These are phyloP conservation scores for Trichoderma arundinaceum DNA, from an alignment of 2,329 filamentous ascomycete genomes.

Conservation along the genomic window DNA sequence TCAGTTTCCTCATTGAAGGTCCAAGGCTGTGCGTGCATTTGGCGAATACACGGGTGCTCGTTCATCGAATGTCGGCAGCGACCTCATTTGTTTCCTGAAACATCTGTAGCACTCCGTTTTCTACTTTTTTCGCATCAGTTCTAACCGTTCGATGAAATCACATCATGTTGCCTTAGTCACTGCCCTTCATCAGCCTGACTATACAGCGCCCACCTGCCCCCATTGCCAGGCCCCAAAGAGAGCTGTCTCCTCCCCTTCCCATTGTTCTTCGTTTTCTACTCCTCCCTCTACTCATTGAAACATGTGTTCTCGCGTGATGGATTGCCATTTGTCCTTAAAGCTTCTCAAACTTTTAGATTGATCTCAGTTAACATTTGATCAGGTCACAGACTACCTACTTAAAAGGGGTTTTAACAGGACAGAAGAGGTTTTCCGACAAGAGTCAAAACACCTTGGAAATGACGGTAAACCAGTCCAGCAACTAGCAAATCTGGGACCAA, in stretches of 20 bases:
- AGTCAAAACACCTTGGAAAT: conserved; percentile 81
- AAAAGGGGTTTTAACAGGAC: conserved; percentile 95
- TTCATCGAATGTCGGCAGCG: background rate
- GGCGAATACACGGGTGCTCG: background rate
- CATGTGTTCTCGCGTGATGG: background rate
- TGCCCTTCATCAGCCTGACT: no score
- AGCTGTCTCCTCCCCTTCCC: background rate
- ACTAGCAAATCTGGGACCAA: conserved; percentile 72
- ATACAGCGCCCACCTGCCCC: background rate
- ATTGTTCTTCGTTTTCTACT: background rate
- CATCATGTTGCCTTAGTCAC: background rate
- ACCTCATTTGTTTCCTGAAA: background rate
- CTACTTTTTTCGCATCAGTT: background rate
- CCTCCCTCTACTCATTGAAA: background rate
- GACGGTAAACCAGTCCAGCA: conserved; percentile 77
- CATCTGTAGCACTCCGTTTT: background rate
- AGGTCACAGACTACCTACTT: conserved; percentile 90
- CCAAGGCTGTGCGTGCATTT: background rate
- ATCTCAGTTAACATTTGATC: conserved; percentile 31
- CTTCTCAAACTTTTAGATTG: background rate
- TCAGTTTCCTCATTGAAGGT: background rate
- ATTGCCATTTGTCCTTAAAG: background rate
- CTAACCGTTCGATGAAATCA: background rate
- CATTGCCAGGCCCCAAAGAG: background rate
- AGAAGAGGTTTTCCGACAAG: conserved; percentile 88